Evolutionary conservation across 768 basidiomycete species (phyloP), one percentile per base, ranked within the genome.

Genomic region (Royoungia palumana): DNA sequence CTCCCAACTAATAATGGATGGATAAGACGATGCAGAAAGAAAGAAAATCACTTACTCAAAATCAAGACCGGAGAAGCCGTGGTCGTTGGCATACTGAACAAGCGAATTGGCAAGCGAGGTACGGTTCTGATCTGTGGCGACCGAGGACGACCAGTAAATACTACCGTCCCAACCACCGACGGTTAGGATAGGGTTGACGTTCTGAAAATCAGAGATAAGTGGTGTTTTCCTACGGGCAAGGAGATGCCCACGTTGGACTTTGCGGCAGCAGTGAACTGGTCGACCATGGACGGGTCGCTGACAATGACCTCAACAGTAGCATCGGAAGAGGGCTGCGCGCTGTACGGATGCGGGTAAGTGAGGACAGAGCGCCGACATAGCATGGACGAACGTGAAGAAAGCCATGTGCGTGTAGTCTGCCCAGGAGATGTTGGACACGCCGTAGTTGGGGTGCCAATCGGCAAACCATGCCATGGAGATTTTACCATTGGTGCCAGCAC

Each of bases 111-210:
- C 80, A 42, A 87, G 82, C 3, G 75, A 70, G 4, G 76, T 79
- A 35, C 84, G 77, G 61, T 83, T 84, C 24, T 66, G 55, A 0
- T 75, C 56, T 7, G 77, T 79, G 25, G 73, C 77, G 8, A 87
- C 79, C 37, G 75, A 73, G 3, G 72, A 69, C 0, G 85, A 87
- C 69, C 78, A 88, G 65, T 73, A 85, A 12, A 69, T 66, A 2
- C 80, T 82, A 7, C 83, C 84, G 5, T 73, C 76, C 83, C 83
- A 87, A 12, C 85, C 86, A 40, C 85, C 86, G 24, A 86, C 70
- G 27, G 82, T 80, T 39, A 86, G 64, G 37, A 78, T 59, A 2
- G 84, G 79, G 52, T 76, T 71, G 5, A 84, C 83, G 39, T 68
- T 65, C 83, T 85, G 45, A 44, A 9, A 14, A 21, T 2, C 24